Percentiles rank a stretch among this genome's conserved stretches.
These are phyloP conservation scores for Mycosphaerella arachidis DNA, from an alignment of 2,329 filamentous ascomycete species.

Conservation along the genomic window DNA sequence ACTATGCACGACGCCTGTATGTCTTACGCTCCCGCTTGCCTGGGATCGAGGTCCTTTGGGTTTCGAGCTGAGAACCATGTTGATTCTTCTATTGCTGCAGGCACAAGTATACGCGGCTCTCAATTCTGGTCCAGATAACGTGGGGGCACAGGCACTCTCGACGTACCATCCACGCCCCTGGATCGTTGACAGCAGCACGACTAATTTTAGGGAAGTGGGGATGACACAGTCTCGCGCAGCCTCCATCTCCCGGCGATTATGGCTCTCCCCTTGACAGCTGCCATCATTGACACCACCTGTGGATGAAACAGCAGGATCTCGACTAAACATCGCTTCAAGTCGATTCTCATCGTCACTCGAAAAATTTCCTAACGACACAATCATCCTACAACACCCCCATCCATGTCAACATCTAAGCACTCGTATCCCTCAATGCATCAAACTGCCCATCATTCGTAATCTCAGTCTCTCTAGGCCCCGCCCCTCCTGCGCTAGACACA, in stretches of 20 bases:
- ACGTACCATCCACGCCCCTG: neutral
- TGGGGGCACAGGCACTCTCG: too few relatives aligned
- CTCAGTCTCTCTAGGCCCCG: constrained; percentile 19
- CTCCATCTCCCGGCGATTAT: too few relatives aligned
- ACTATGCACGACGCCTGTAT: too few relatives aligned
- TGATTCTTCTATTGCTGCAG: neutral
- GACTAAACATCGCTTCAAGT: too few relatives aligned
- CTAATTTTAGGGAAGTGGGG: neutral
- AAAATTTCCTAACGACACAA: too few relatives aligned
- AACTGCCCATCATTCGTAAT: constrained; percentile 21
- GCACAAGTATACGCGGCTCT: neutral
- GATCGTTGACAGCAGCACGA: neutral
- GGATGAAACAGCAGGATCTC: too few relatives aligned
- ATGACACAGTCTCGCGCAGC: too few relatives aligned
- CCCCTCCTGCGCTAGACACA: constrained; percentile 32
- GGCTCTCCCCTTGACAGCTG: too few relatives aligned
- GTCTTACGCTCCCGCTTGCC: neutral
- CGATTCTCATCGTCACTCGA: too few relatives aligned
- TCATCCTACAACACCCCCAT: neutral
- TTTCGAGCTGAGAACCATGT: neutral
- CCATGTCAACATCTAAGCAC: constrained; percentile 5
- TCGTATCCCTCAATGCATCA: constrained; percentile 14
- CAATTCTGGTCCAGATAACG: neutral
- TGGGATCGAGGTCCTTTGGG: neutral
- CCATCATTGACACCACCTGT: too few relatives aligned